Base-by-base conservation (phyloP, 495 filamentous ascomycete genomes). In the Acidiella bohemica region DNA sequence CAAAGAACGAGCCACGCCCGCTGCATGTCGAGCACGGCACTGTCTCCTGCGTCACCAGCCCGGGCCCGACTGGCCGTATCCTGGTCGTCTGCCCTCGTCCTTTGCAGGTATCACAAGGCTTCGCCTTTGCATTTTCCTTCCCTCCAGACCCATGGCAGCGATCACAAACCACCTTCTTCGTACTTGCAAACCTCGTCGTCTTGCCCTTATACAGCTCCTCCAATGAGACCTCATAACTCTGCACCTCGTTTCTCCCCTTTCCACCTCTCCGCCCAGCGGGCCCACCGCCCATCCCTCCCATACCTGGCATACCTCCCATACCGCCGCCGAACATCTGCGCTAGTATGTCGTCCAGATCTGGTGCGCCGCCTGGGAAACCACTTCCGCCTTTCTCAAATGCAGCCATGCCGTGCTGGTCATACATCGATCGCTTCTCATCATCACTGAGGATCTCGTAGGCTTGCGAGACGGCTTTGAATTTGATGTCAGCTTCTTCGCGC, bases 191-290 rank as follows among this genome's bases (percentile, higher is more conserved):
- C 60, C 88, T 88, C 48, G 90, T 87, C 1, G 90, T 94, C 71
- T 96, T 95, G 47, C 90, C 90, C 68, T 93, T 95, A 65, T 94
- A 97, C 18, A 96, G 68, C 52, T 96, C 88, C 56, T 95, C 90
- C 41, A 97, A 61, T 10, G 72, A 81, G 41, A 94, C 80, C 54
- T 84, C 76, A 54, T 96, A 97, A 41, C 80, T 71, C 50, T 93
- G 84, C 54, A 93, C 79, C 56, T 93, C 88, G 49, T 84, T 76
- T 36, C 70, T 73, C 18, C 90, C 88, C 51, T 70, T 79, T 16
- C 41, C 42, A 3, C 38, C 26, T 41, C 62, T 64, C 17, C 75
- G 68, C 69, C 68, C 18, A 54, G 58, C 64, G 2, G 77, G 77
- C 23, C 70, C 70, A 2, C 78, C 78, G 24, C 70, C 70, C 76